Base-by-base conservation (phyloP, 345 rosid genomes). In the Limnanthes douglasii region DNA sequence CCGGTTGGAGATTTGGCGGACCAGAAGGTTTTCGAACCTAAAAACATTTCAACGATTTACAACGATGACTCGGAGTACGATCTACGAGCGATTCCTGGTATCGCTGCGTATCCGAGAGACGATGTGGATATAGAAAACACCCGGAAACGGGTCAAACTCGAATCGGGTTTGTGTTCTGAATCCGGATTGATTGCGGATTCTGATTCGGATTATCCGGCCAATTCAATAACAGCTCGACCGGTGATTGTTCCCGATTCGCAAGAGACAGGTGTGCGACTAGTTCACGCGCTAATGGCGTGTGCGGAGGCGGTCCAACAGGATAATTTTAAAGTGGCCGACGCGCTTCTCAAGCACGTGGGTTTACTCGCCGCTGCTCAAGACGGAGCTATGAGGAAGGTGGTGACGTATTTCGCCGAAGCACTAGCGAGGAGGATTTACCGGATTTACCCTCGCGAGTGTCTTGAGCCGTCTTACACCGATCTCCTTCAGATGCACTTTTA, bases 361-460 rank as follows among this genome's bases (percentile, higher is more conserved):
- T 28, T 68, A n/a, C 75, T 78, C 2, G 88, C 97, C 3, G 50
- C 53, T 1, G 69, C 93, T 14, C 97, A 86, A 37, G 59, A 66
- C 6, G 93, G 97, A 0, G 78, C 95, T 12, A 82, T 86, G 95
- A 57, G 85, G 21, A 86, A 82, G 51, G 95, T 86, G n/a, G 97
- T 95, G 4, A 82, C 78, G 15, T 78, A 76, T 54, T 86, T 86
- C 52, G 93, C 97, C 0, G 77, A 70, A 45, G 95, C 82, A 2
- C 57, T 86, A 0, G 93, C 94, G 21, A 61, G 93, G 0, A 61
- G 80, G 56, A 86, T 86, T 17, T 86, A 78, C 62, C 43, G 52
- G 21, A 46, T 82, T 23, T 69, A 48, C 57, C 97, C 95, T 5
- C 62, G 48, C 16, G 72, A 56, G 5, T 34, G 55, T 8, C 44